Evolutionary conservation across 129 eudicot genomes (phyloP).

Genomic region (Deinandra increscens): DNA sequence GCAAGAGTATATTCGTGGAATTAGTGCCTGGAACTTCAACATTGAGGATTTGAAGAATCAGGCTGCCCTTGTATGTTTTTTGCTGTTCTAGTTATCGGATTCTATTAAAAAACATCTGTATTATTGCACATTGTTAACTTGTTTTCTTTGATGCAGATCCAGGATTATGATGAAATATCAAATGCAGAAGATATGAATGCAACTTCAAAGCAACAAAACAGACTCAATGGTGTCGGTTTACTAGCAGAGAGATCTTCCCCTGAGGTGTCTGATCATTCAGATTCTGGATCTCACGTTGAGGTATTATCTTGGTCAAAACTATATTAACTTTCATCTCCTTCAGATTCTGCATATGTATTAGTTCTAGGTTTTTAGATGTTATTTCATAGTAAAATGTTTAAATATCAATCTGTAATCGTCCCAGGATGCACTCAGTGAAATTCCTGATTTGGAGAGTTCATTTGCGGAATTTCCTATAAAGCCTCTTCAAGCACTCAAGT

Average conservation of each 20-base stretch:
- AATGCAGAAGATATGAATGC: slow-evolving; percentile 41
- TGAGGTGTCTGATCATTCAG: slow-evolving; percentile 46
- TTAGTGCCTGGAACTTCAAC: slow-evolving; percentile 98
- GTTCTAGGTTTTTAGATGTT: neutral
- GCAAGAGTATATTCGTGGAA: slow-evolving; percentile 97
- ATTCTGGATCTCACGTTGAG: slow-evolving; percentile 52
- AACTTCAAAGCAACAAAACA: slow-evolving; percentile 41
- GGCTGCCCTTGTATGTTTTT: slow-evolving; percentile 79
- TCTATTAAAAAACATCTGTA: neutral
- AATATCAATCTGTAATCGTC: slow-evolving; percentile 20
- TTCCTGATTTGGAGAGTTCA: slow-evolving; percentile 70
- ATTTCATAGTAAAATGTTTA: slow-evolving; percentile 1
- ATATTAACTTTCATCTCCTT: neutral
- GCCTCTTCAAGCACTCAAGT: slow-evolving; percentile 97
- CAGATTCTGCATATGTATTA: neutral
- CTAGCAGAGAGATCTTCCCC: slow-evolving; percentile 43
- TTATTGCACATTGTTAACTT: slow-evolving; percentile 14
- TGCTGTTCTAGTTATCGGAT: neutral
- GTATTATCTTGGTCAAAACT: slow-evolving; percentile 35
- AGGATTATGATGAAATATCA: slow-evolving; percentile 57
- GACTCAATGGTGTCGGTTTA: slow-evolving; percentile 45
- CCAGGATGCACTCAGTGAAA: slow-evolving; percentile 62
- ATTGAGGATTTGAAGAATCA: slow-evolving; percentile 93
- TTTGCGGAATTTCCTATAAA: slow-evolving; percentile 85
- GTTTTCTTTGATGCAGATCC: slow-evolving; percentile 49